Evolutionary conservation across 495 filamentous ascomycete genomes (phyloP).

Genomic region (Pyrenopolyporus hunteri): DNA sequence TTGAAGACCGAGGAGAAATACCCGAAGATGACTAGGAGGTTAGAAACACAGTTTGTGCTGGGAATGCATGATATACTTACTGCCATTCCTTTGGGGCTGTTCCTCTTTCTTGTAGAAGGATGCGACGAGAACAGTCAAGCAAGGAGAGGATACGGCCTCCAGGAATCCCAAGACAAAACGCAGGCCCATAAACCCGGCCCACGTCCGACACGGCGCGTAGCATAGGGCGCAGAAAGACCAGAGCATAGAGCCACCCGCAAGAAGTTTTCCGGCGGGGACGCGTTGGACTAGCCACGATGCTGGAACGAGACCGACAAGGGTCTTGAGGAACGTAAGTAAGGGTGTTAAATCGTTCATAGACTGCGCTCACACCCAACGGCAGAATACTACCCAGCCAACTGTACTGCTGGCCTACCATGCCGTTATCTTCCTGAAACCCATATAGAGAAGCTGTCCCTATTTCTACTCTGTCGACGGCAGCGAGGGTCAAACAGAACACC

Average conservation of each 20-base stretch:
- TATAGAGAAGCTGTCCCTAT: conserved; percentile 55
- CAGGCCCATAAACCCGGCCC: conserved; percentile 39
- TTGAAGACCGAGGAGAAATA: conserved; percentile 48
- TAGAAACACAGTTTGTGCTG: conserved; percentile 12
- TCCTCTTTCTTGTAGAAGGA: conserved; percentile 36
- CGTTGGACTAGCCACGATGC: conserved; percentile 50
- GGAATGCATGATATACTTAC: conserved; percentile 45
- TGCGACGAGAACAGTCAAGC: conserved; percentile 25
- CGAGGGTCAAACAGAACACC: conserved; percentile 35
- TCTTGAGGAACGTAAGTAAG: conserved; percentile 7
- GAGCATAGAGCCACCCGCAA: conserved; percentile 30
- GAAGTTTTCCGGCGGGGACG: conserved; percentile 49
- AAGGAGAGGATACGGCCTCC: conserved; percentile 23
- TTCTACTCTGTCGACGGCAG: conserved; percentile 46
- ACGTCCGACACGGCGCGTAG: conserved; percentile 36
- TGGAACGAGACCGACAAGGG: conserved; percentile 39
- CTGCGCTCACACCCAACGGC: conserved; percentile 35
- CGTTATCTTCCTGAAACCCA: conserved; percentile 57
- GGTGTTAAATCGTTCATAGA: neutral
- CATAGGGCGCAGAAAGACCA: conserved; percentile 36
- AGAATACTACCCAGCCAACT: conserved; percentile 57
- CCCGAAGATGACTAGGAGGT: conserved; percentile 27
- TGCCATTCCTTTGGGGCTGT: conserved; percentile 49
- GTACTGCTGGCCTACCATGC: conserved; percentile 59
- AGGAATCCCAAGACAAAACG: conserved; percentile 34